These are phyloP conservation scores for Trametes versicolor DNA, from an alignment of 1,284 basidiomycete species.

Conservation along the genomic window DNA sequence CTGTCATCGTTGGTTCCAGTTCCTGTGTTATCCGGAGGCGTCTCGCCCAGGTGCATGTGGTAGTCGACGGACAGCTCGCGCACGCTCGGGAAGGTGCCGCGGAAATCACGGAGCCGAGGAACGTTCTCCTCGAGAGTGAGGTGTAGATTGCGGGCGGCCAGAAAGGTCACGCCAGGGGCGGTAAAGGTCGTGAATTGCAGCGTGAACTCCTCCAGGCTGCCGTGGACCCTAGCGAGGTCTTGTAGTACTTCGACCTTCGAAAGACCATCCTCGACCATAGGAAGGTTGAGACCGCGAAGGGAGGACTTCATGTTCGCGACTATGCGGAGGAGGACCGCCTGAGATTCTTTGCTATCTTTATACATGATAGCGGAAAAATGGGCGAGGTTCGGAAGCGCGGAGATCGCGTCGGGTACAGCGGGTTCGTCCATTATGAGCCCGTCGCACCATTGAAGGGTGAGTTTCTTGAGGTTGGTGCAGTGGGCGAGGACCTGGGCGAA, in stretches of 20 bases:
- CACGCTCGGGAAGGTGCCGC: constrained; percentile 19
- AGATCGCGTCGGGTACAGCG: constrained; percentile 10
- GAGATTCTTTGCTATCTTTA: background rate
- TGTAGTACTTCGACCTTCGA: background rate
- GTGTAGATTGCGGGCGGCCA: constrained; percentile 13
- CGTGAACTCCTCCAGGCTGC: constrained; percentile 3
- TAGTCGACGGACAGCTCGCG: constrained; percentile 15
- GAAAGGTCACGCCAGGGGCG: background rate
- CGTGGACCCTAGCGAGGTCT: constrained; percentile 7
- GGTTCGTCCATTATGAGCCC: background rate
- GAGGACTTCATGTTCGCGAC: background rate
- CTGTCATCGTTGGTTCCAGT: too few relatives aligned
- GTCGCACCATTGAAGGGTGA: constrained; percentile 18
- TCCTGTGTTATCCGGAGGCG: background rate
- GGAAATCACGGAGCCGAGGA: constrained; percentile 6
- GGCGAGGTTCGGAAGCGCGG: constrained; percentile 1
- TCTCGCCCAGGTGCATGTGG: background rate
- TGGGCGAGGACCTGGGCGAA: constrained; percentile 8
- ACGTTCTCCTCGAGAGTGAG: background rate
- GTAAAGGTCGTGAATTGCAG: constrained; percentile 6
- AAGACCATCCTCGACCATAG: background rate
- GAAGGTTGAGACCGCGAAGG: background rate
- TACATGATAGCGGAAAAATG: constrained; percentile 6
- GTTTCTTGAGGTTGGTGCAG: constrained; percentile 9
- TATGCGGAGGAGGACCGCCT: background rate